Base-by-base conservation (phyloP, 257 asterid genomes). In the Orobanche coerulescens region DNA sequence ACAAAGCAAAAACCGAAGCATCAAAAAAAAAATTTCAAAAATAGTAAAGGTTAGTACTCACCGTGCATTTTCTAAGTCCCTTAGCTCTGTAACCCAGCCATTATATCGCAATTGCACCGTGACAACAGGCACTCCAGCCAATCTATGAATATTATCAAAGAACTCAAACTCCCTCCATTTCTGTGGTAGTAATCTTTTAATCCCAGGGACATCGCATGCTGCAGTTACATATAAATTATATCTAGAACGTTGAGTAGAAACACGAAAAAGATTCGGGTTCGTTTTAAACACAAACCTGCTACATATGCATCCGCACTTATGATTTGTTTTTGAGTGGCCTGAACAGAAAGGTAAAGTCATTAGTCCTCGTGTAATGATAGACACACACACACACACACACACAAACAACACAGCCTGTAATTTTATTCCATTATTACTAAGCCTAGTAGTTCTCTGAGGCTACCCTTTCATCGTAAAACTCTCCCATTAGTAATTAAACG, bases 121-220 rank as follows among this genome's bases (percentile, higher is more conserved):
- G 74, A 93, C 92, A 64, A 93, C 99, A 33, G 99, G 99, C 61
- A 93, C 99, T 78, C 99, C 99, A 19, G 84, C 92, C 64, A 93
- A 79, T 73, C 85, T 71, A 68, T 89, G 89, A 72, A 89, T 93
- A 68, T 89, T 86, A 49, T 89, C 96, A 67, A 93, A 93, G 77
- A 93, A 89, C 48, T 83, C 82, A 23, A 72, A 83, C 70, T 86
- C 96, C 77, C 96, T 89, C 99, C 99, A 93, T 58, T 40, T 64
- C 62, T 73, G 67, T 9, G 99, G 99, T 62, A 93, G 73, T 71
- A 93, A 67, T 80, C 84, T 82, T 75, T 93, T 89, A 73, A 93
- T 93, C 56, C 99, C 99, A 23, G 97, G 99, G 63, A 93, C 93
- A 83, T 93, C 99, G 79, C 99, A 89, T 49, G 99, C 99, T 89